Base-by-base conservation (phyloP, 257 asterid species). In the Cruciata laevipes region DNA sequence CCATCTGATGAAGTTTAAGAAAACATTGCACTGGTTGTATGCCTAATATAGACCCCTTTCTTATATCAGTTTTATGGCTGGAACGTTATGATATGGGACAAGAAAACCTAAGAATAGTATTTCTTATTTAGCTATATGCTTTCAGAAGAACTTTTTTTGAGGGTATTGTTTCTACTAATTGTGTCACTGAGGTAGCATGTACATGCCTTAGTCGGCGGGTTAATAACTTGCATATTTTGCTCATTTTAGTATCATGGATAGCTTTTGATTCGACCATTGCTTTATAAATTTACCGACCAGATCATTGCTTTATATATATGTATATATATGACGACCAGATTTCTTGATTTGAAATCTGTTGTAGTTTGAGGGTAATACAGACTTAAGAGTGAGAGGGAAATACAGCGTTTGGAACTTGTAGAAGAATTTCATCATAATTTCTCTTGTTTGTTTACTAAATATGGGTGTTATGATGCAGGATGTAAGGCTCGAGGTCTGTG, bases 401-500 rank as follows among this genome's bases (percentile, higher is more conserved):
- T 24, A 25, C 6, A 8, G 25, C 8, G n/a, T 58, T 58, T 5
- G 40, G 40, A 33, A 27, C 21, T 27, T 58, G 20, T 24, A 2
- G 14, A 9, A 32, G 20, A 11, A 25, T 27, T 25, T 60, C 40
- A 14, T 40, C 1, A 20, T 14, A 30, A 30, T 32, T n/a, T 25
- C 30, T 25, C 16, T 25, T 58, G 18, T 58, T 24, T 2, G 37
- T 25, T 13, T 25, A 59, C 18, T 59, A 59, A 59, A 37, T 51
- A 27, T 73, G 42, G 14, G 67, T 66, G 56, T 61, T 33, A 27
- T 47, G 14, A 70, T 62, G 68, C 83, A 93, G 96, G 99, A 96
- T 23, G 78, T 88, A 64, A 86, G 95, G 77, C 77, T 90, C 74
- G 97, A 93, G 76, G 81, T 93, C 52, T 82, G 99, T 24, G 97